Base-by-base conservation (phyloP, 2,329 filamentous ascomycete species). In the Amesomyces nigricolor region DNA sequence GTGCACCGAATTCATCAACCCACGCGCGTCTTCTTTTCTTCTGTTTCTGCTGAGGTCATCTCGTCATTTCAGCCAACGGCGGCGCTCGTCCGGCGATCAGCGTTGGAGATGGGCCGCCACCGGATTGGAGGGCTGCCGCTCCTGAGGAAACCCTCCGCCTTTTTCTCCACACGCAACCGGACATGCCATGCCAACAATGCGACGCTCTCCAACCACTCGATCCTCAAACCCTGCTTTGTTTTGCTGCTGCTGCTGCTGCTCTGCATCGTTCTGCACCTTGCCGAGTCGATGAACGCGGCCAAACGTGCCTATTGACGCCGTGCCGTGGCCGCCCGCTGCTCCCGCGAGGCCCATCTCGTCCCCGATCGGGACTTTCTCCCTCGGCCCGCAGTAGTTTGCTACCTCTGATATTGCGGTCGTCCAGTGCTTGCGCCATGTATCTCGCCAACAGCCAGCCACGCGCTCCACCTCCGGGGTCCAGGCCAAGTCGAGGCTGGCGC, bases 371-470 rank as follows among this genome's bases (percentile, higher is more conserved):
- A 54, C 46, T 32, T 38, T 45, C 48, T 48, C 47, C 30, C 47
- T 47, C 42, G 13, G 17, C 8, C 2, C 35, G 45, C 29, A 40
- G 42, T 53, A 53, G 40, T 45, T 51, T 53, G 57, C 38, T 56
- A 51, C 55, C 43, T 51, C 19, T 42, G 40, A 54, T 39, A 51
- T 51, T 49, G 30, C 47, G 9, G 42, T 53, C 5, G 14, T 46
- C 51, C 46, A 17, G 11, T 7, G 19, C 9, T 8, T 16, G 35
- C 35, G 44, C 32, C 40, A 47, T 43, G 57, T 56, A 43, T 32
- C 46, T 35, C 38, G 43, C 48, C 51, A 57, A 52, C 56, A 45
- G 47, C 47, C 55, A 44, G 56, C 56, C 56, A 51, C 47, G 6
- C 19, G 32, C 49, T 44, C 38, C 37, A 45, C 47, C 39, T 47